Evolutionary conservation across 192 early-diverging fungal genomes (phyloP), one percentile per base, ranked within the genome.

Genomic region (Coemansia sp.): DNA sequence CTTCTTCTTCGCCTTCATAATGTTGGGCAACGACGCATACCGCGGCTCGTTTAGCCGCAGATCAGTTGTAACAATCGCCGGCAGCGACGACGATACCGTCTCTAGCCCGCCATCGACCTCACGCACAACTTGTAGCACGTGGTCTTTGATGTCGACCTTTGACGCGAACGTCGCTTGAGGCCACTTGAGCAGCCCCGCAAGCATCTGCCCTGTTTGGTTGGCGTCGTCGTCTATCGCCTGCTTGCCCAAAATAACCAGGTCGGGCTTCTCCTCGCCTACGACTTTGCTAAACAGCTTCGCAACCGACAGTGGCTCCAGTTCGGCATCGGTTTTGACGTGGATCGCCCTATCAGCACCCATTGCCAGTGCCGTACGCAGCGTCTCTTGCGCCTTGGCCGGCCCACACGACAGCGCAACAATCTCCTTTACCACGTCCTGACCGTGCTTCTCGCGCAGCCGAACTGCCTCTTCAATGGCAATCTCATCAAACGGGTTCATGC

Each of bases 1-100:
- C 89, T 99, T 99, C 88, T 97, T 97, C 86, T 96, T 99, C 58
- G 97, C 97, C 87, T 99, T 99, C 96, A 97, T 97, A 75, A 97
- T 97, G 84, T 85, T 85, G 58, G 84, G 84, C 53, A 99, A 86
- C 39, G 97, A 95, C 14, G 94, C 97, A 71, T 94, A 99, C 60
- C 95, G 88, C 21, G 97, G 97, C 73, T 90, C 89, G 85, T 98
- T 99, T 62, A 99, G 85, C 21, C 94, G 88, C 77, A 99, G 85
- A 83, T 98, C 97, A 14, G 95, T 90, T 60, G 96, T 98, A 66
- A 99, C 83, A 46, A 99, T 81, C 21, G 94, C 93, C n/a, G 97
- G 97, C 37, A 98, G 76, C 56, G 87, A 50, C 63, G 92, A 84
- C 51, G 85, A 69, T 48, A 99, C 74, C 14, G 94, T 96, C 81